A percentile compares a stretch with the other conserved stretches of the same genome.
phyloP scores from a whole-genome alignment of 257 asterid genomes.

The Nyctanthes arbortristis region DNA sequence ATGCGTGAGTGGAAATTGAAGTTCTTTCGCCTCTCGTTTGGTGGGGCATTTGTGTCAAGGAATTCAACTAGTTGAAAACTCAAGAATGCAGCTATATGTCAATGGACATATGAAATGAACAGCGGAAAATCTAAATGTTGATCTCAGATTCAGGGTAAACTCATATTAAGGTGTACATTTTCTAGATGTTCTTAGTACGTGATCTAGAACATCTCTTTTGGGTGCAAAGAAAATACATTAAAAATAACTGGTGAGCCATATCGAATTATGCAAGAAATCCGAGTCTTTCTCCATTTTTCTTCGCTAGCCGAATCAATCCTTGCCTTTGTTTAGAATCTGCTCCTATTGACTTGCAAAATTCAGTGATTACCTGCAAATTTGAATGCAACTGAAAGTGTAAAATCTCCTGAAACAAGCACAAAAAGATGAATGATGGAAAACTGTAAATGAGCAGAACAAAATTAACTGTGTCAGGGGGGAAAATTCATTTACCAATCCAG shows the following conservation, averaged over 20 bases:
- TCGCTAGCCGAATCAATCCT: slow-evolving; percentile 85
- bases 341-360: slow-evolving; percentile 93
- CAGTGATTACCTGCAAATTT: slow-evolving; percentile 71
- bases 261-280: slow-evolving; percentile 71
- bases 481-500: too few relatives aligned
- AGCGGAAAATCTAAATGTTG: too few relatives aligned
- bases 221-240: not conserved
- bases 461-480: too few relatives aligned
- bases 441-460: not conserved
- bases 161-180: not conserved
- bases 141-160: not conserved
- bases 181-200: not conserved
- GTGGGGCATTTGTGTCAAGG: too few relatives aligned
- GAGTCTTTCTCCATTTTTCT: slow-evolving; percentile 89
- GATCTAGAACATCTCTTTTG: not conserved
- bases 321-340: slow-evolving; percentile 89
- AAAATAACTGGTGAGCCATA: not conserved
- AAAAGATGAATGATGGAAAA: too few relatives aligned
- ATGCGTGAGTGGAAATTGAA: too few relatives aligned
- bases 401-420: too few relatives aligned
- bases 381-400: not conserved
- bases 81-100: too few relatives aligned
- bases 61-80: too few relatives aligned
- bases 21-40: not conserved
- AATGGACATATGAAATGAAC: too few relatives aligned